phyloP scores from a whole-genome alignment of 805 yeast genomes.

The Barnettozyma siamensis region DNA sequence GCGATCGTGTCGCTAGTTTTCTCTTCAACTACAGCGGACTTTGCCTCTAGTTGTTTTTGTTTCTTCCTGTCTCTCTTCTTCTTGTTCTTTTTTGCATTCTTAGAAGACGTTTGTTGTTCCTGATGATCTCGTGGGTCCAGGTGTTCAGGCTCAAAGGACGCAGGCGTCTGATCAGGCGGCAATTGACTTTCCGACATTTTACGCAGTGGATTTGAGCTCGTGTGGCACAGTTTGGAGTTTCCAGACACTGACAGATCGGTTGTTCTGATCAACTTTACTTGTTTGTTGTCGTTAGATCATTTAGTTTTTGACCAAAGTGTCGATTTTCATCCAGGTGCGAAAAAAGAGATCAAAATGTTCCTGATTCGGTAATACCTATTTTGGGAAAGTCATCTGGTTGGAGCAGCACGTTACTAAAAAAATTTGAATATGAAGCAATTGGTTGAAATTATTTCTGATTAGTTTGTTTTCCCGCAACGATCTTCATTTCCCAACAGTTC shows the following conservation, averaged over 20 bases:
- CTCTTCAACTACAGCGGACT: background rate
- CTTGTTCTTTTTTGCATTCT: conserved; percentile 7
- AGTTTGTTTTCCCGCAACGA: too few relatives aligned
- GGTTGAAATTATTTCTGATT: background rate
- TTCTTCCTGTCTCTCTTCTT: conserved; percentile 9
- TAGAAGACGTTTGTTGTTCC: background rate
- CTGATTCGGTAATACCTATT: background rate
- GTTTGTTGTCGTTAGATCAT: background rate
- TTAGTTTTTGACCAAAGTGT: background rate
- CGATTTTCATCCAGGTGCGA: background rate
- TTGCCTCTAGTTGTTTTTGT: conserved; percentile 3
- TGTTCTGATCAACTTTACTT: background rate
- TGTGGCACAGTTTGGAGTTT: background rate
- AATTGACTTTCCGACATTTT: conserved; percentile 9
- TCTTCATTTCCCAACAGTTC: too few relatives aligned
- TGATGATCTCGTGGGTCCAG: background rate
- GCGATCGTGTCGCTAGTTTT: too few relatives aligned
- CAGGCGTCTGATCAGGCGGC: conserved; percentile 1
- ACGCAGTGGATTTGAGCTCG: background rate
- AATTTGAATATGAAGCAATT: background rate
- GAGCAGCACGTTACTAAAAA: background rate
- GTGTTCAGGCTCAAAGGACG: background rate
- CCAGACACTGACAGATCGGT: background rate
- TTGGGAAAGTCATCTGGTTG: conserved; percentile 2
- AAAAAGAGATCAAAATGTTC: background rate